Conservation (phyloP, 2,329 filamentous ascomycete species). For the Blastomyces gilchristii region DNA sequence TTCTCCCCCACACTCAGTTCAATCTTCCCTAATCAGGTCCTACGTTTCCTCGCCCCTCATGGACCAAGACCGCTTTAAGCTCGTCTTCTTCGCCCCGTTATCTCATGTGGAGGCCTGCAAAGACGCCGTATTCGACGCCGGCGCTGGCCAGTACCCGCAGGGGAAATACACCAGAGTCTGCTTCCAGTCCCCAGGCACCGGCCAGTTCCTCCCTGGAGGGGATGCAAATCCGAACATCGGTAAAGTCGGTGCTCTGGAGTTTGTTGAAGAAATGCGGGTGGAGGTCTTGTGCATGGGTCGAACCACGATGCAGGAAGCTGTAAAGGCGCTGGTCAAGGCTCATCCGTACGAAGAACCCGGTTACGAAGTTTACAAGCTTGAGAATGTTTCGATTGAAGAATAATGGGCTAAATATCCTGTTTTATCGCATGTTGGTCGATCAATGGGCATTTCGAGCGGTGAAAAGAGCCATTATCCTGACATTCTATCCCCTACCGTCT, state of each 20-base stretch:
- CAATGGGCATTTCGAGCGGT: not conserved
- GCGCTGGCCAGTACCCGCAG: conserved; percentile 34
- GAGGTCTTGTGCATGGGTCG: conserved; percentile 36
- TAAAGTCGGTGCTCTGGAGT: conserved; percentile 29
- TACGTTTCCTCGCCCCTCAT: conserved; percentile 3
- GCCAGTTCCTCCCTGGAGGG: conserved; percentile 34
- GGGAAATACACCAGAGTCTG: conserved; percentile 33
- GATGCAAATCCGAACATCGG: conserved; percentile 35
- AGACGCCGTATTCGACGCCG: conserved; percentile 33
- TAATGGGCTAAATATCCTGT: not conserved
- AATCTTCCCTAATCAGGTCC: not conserved
- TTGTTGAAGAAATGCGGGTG: conserved; percentile 34
- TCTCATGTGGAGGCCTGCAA: conserved; percentile 32
- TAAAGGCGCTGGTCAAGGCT: conserved; percentile 32
- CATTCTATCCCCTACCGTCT: too few species aligned
- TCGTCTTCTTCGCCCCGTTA: conserved; percentile 36
- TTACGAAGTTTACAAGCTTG: conserved; percentile 37
- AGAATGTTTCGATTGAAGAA: conserved; percentile 27
- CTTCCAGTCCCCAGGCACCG: conserved; percentile 33
- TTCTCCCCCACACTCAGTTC: not conserved
- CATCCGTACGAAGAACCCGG: conserved; percentile 40
- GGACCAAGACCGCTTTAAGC: conserved; percentile 26
- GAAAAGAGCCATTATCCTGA: not conserved
- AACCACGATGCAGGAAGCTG: conserved; percentile 30
- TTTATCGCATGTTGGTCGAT: not conserved